Base-by-base conservation (phyloP, 768 basidiomycete genomes). In the Leccinum longicurvipes region DNA sequence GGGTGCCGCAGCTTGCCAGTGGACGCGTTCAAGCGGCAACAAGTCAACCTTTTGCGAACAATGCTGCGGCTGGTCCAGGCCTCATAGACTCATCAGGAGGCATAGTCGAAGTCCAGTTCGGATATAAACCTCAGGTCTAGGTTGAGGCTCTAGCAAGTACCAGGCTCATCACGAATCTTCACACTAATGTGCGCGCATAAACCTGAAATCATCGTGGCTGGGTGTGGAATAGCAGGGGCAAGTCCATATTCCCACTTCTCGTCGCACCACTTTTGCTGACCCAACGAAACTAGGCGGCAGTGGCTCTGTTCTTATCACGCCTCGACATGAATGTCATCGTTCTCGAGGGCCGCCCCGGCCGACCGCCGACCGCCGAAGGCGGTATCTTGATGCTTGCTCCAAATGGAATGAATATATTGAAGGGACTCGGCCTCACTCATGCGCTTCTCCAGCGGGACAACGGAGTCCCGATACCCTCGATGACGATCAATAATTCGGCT, bases 371-470 rank as follows among this genome's bases (percentile, higher is more conserved):
- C n/a, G 34, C 58, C 14, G 65, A 67, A 55, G 64, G 67, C 21
- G 68, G 64, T 0, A 60, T 71, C 15, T 48, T 71, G 56, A 63
- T 68, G 68, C 47, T 72, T 34, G 66, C 55, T 24, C 61, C 66
- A 3, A 70, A 70, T 34, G 71, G 68, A 27, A 63, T 72, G 65
- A 52, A 67, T 23, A 65, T 67, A 46, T 47, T 70, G 51, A 54
- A 61, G 9, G 66, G 66, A 31, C 68, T 72, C 27, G 64, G 50
- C 14, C 53, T 72, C 14, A 67, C 63, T 11, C 56, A 17, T 23
- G 56, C 54, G 6, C 64, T 72, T 49, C 61, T 67, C 24, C 60
- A 63, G 50, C 61, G 58, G 32, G 53, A 61, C 10, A 67, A 60
- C 5, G 60, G 67, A 8, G 48, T 61, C 27, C 54, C 57, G 25